Conservation (phyloP, 164 flowering plant species). For the Taxillus chinensis region DNA sequence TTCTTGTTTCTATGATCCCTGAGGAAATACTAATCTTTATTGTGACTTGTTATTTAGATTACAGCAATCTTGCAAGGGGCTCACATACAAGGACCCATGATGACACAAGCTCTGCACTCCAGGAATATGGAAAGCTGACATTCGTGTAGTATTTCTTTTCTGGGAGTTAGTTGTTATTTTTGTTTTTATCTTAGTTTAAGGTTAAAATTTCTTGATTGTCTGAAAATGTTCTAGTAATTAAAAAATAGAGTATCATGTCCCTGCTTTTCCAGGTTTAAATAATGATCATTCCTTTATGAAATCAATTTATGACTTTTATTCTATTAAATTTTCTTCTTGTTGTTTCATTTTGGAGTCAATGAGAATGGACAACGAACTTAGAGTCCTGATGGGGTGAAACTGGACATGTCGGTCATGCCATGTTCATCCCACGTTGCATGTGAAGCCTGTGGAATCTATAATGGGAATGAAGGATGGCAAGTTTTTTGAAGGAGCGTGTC, state of each 20-base stretch:
- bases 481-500: conserved; percentile 1
- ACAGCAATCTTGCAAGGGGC: conserved; percentile 1
- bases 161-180: background rate
- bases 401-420: background rate
- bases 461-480: conserved; percentile 1
- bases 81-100: conserved; percentile 2
- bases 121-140: background rate
- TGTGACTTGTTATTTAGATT: conserved; percentile 1
- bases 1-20: background rate
- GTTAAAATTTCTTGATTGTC: background rate
- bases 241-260: background rate
- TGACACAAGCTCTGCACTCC: background rate
- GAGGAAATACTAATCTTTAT: background rate
- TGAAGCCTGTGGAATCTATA: background rate
- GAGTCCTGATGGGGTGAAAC: background rate
- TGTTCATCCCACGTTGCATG: background rate
- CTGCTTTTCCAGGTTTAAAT: too few species aligned
- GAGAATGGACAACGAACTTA: background rate
- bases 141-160: background rate
- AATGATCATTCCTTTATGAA: too few species aligned
- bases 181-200: background rate
- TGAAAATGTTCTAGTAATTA: background rate
- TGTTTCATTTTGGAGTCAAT: background rate
- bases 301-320: too few species aligned
- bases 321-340: too few species aligned